Percentiles rank a stretch among this genome's conserved stretches.
Evolutionary conservation across 2,329 filamentous ascomycete genomes (phyloP).

Genomic region (Fusarium annulatum): DNA sequence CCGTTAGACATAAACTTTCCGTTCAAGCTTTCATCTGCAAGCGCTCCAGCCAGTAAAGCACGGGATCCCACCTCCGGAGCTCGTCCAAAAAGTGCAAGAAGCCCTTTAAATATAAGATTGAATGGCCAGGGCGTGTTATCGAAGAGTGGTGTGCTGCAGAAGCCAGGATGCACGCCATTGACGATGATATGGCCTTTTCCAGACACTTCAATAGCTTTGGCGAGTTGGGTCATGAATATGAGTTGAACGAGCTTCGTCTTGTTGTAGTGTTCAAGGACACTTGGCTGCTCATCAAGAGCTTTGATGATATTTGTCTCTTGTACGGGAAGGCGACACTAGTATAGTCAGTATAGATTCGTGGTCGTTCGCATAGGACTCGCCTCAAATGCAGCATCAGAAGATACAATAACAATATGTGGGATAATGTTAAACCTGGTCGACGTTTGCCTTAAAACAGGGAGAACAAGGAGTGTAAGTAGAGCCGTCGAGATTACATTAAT

Average conservation of each 20-base stretch:
- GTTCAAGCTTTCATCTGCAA: constrained; percentile 52
- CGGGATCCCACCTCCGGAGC: constrained; percentile 54
- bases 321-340: constrained; percentile 50
- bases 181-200: constrained; percentile 50
- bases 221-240: constrained; percentile 49
- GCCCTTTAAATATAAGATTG: constrained; percentile 30
- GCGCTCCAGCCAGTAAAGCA: constrained; percentile 52
- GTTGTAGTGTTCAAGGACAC: constrained; percentile 42
- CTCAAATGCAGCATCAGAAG: constrained; percentile 50
- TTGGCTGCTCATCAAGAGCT: constrained; percentile 44
- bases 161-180: constrained; percentile 55
- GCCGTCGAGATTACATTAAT: constrained; percentile 61
- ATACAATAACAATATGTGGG: constrained; percentile 54
- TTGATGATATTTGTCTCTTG: constrained; percentile 49
- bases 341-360: not conserved
- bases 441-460: constrained; percentile 55
- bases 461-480: constrained; percentile 55
- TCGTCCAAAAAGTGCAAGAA: constrained; percentile 47
- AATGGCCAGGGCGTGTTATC: constrained; percentile 47
- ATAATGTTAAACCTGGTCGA: constrained; percentile 47
- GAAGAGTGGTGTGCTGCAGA: constrained; percentile 56
- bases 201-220: constrained; percentile 46
- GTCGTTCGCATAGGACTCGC: not conserved
- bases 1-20: constrained; percentile 55
- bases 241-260: constrained; percentile 49